Evolutionary conservation across 2,329 filamentous ascomycete genomes (phyloP).

Genomic region (Rhynchosporium graminicola): DNA sequence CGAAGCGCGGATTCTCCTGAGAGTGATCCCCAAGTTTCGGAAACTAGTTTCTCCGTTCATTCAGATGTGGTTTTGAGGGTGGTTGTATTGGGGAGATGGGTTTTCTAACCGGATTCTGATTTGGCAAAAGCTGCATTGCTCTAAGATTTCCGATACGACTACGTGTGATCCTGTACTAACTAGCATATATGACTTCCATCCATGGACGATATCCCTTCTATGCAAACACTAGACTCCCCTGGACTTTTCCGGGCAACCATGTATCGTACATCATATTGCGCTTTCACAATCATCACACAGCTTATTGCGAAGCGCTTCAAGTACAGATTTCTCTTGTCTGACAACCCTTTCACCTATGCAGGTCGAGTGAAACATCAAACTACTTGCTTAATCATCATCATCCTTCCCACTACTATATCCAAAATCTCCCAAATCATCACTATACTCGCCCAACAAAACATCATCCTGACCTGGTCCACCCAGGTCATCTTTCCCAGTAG

Average conservation of each 20-base stretch:
- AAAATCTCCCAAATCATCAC: slow-evolving; percentile 42
- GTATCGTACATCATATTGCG: neutral
- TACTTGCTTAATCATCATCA: slow-evolving; percentile 13
- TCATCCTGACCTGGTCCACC: slow-evolving; percentile 64
- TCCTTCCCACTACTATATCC: slow-evolving; percentile 12
- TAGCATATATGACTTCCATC: neutral
- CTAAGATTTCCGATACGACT: neutral
- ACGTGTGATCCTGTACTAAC: neutral
- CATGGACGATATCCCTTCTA: slow-evolving; percentile 3
- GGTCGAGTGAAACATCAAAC: neutral
- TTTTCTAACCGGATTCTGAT: too few relatives aligned
- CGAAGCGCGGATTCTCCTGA: too few relatives aligned
- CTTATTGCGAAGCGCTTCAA: too few relatives aligned
- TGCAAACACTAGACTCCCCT: neutral
- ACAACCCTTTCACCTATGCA: neutral
- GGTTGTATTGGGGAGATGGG: too few relatives aligned
- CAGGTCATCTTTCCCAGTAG: slow-evolving; percentile 41
- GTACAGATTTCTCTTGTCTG: neutral
- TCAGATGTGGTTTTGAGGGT: too few relatives aligned
- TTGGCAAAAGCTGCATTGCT: too few relatives aligned
- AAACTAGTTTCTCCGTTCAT: too few relatives aligned
- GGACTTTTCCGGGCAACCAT: neutral
- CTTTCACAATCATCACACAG: too few relatives aligned
- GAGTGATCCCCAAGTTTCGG: too few relatives aligned
- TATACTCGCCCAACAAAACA: slow-evolving; percentile 73